Evolutionary conservation across 1,284 basidiomycete species (phyloP).

Genomic region (Leucoagaricus sp.): DNA sequence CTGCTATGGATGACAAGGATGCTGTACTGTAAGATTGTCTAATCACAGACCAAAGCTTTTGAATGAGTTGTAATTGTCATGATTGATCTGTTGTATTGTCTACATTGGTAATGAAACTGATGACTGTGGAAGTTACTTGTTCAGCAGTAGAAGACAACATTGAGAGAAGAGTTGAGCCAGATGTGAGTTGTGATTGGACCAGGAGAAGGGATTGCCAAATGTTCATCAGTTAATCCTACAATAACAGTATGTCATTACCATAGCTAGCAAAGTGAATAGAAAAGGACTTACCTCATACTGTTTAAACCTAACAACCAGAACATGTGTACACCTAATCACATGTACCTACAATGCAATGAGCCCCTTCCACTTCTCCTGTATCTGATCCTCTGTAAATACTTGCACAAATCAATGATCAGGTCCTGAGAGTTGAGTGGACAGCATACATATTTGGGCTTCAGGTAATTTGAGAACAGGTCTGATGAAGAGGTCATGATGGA

Average conservation of each 20-base stretch:
- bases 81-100: conserved; percentile 31
- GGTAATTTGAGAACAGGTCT: conserved; percentile 21
- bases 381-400: conserved; percentile 45
- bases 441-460: conserved; percentile 23
- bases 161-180: conserved; percentile 37
- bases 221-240: conserved; percentile 39
- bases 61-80: conserved; percentile 35
- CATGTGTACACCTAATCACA: neutral
- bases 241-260: neutral
- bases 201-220: conserved; percentile 57
- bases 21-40: conserved; percentile 42
- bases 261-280: neutral
- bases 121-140: conserved; percentile 34
- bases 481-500: conserved; percentile 6
- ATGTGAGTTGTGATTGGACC: conserved; percentile 44
- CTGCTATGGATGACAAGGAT: conserved; percentile 43
- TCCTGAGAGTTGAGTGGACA: conserved; percentile 22
- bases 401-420: conserved; percentile 32
- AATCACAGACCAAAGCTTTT: conserved; percentile 51
- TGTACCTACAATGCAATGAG: conserved; percentile 44
- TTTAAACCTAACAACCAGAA: neutral
- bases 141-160: conserved; percentile 33
- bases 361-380: conserved; percentile 43
- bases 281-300: neutral
- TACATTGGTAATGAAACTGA: conserved; percentile 28